Percentiles rank a stretch among this genome's conserved stretches.
Conservation (phyloP, 208 protist genomes). For the Leishmania braziliensis region DNA sequence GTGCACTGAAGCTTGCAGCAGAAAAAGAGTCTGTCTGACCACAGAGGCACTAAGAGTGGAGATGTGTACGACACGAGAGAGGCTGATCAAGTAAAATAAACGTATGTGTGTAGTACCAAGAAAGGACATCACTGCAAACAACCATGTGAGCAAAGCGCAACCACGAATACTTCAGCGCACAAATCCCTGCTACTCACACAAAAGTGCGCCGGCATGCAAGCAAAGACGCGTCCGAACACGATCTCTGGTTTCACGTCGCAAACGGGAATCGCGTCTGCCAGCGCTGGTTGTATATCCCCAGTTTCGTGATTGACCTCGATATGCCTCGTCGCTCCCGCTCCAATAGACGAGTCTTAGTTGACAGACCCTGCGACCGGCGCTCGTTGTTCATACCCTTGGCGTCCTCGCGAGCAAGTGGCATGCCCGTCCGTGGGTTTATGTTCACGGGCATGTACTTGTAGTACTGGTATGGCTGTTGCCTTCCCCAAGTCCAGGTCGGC, state of each 20-base stretch:
- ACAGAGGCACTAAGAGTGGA: neutral
- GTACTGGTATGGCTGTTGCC: conserved; percentile 85
- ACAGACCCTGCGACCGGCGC: conserved; percentile 67
- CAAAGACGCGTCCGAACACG: neutral
- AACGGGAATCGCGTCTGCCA: conserved; percentile 88
- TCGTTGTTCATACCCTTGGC: conserved; percentile 90
- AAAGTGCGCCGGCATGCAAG: neutral
- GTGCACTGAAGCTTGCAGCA: neutral
- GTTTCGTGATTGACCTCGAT: conserved; percentile 61
- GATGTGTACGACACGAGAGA: neutral
- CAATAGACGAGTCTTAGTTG: conserved; percentile 68
- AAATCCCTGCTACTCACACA: neutral
- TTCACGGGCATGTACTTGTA: conserved; percentile 83
- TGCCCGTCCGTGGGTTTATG: conserved; percentile 74
- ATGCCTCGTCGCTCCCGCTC: conserved; percentile 73
- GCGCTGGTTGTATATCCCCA: conserved; percentile 72
- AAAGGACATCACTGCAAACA: neutral
- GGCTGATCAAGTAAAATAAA: neutral
- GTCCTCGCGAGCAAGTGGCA: conserved; percentile 76
- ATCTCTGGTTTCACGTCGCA: conserved; percentile 41
- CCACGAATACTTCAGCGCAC: neutral
- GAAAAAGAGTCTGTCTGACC: neutral
- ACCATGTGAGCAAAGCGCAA: conserved; percentile 3
- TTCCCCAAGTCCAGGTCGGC: conserved; percentile 87
- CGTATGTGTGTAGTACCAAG: neutral